Evolutionary conservation across 1,139 yeast species (phyloP), one percentile per base, ranked within the genome.

Genomic region (Schizosaccharomyces versatilis): DNA sequence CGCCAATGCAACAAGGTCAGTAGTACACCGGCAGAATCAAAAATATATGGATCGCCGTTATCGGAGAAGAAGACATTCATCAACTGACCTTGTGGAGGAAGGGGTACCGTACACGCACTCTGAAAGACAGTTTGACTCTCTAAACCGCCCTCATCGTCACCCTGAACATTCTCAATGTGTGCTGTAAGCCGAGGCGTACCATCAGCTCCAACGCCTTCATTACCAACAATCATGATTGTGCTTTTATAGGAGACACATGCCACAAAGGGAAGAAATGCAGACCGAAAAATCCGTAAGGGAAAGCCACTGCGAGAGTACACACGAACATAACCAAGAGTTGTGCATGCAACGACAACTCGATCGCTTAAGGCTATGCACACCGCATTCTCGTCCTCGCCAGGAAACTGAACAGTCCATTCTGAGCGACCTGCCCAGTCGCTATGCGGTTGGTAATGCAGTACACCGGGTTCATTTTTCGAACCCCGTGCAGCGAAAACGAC

Each of bases 31-130:
- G 81, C 86, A 10, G 80, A 78, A 10, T 88, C 86, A 56, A 81
- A 84, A 17, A 88, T 67, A 60, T 93, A 84, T 1, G 98, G 98
- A 67, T 88, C 95, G 59, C 82, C 88, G 53, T 77, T 78, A 58
- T 84, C 85, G 66, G 88, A 84, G 64, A 88, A 88, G 47, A 88
- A 70, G 5, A 86, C 81, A 59, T 83, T 79, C 47, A 77, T 68
- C 47, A 67, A 59, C 57, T 56, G 55, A 7, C 58, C 58, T 1
- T 61, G 59, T 1, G 61, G 60, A 2, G 63, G 56, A 6, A 71
- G 58, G 38, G 68, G 71, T 6, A 72, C 59, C 1, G 62, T 61
- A 52, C 68, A 72, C 54, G 69, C 63, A 55, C 64, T 56, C 68
- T 70, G 61, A 68, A 69, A 59, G 58, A 70, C 53, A 24, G 32